Evolutionary conservation across 2,329 filamentous ascomycete genomes (phyloP).

Genomic region (Huntiella abstrusa): DNA sequence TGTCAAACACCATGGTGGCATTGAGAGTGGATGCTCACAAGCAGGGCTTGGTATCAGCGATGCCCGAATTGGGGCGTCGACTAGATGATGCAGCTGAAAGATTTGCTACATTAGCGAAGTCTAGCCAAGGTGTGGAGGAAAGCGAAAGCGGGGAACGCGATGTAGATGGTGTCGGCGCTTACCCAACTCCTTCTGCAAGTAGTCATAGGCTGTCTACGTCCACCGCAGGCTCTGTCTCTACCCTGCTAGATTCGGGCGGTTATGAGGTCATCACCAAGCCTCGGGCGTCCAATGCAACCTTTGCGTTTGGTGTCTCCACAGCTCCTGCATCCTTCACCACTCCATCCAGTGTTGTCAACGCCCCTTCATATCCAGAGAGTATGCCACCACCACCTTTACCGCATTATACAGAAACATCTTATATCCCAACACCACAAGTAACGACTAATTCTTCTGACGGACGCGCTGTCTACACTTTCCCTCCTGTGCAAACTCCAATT

Average conservation of each 20-base stretch:
- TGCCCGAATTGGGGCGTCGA: constrained; percentile 37
- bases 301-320: constrained; percentile 23
- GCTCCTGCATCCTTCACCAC: constrained; percentile 14
- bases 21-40: constrained; percentile 44
- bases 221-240: neutral
- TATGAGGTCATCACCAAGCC: constrained; percentile 32
- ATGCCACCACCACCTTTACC: no score
- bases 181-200: neutral
- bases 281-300: constrained; percentile 30
- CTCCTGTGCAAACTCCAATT: neutral
- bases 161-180: neutral
- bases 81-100: constrained; percentile 37
- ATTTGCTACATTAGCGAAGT: constrained; percentile 23
- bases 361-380: no score
- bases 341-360: no score
- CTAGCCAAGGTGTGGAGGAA: no score
- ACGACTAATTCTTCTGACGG: neutral
- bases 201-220: neutral
- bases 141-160: no score
- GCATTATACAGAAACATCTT: no score
- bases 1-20: constrained; percentile 51
- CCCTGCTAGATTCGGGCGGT: neutral
- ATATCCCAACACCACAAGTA: no score
- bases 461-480: neutral
- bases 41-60: constrained; percentile 36